Evolutionary conservation across 495 filamentous ascomycete species (phyloP), one percentile per base, ranked within the genome.

Genomic region (Astrothelium macrocarpum): DNA sequence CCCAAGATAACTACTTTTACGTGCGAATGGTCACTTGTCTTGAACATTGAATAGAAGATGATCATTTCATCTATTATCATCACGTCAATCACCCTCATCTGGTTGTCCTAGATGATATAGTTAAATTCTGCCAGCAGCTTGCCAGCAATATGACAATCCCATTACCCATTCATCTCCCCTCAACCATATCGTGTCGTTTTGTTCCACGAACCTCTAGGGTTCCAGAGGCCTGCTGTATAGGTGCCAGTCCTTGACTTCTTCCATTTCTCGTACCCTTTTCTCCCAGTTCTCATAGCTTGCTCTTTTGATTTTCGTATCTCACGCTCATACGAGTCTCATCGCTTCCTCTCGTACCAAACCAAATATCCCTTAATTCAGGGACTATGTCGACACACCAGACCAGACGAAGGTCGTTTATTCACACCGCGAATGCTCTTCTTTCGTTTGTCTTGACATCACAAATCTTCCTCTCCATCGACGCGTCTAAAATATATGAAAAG

Each of bases 61-160:
- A 56, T 56, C 49, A n/a, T 56, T 9, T 56, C 49, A 56, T 56
- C 49, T 56, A 56, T 56, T 56, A 18, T 29, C 5, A 20, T 56
- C 49, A 29, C 29, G 4, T 28, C 49, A 56, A 56, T 29, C 49
- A 20, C 20, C 49, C 20, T 26, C 49, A 29, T 1, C 5, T 56
- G 29, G 49, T 25, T 56, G 29, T 29, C 49, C 25, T 56, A 29
- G 23, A 16, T n/a, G n/a, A 12, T 49, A 12, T 16, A n/a, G 5
- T 49, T n/a, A n/a, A 5, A 39, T 49, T 12, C 10, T 12, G 5
- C 14, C 45, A 20, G 14, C 11, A 49, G 45, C 23, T 49, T 20
- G 45, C 45, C 45, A 20, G 45, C 45, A 39, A 39, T 18, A 49
- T 49, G 1, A 49, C 45, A 16, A 18, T 49, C 14, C 45, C 11